These are phyloP conservation scores for Cucurbita argyrosperma DNA, from an alignment of 306 rosid genomes.

Conservation along the genomic window DNA sequence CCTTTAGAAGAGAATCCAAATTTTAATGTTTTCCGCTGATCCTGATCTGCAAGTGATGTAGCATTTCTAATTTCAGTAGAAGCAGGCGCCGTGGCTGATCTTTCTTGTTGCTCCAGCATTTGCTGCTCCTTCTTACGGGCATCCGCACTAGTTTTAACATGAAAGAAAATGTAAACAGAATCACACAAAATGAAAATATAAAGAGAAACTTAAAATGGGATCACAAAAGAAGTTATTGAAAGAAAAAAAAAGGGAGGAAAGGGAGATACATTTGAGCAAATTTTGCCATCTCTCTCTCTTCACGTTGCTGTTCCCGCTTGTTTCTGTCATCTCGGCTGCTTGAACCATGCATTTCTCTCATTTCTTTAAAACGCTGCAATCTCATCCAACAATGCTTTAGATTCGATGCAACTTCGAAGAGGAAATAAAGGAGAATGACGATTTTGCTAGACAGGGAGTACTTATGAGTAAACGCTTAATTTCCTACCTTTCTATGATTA, in stretches of 20 bases:
- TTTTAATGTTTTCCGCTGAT: constrained; percentile 72
- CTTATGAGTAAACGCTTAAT: background rate
- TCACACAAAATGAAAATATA: background rate
- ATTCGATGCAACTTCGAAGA: background rate
- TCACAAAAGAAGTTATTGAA: background rate
- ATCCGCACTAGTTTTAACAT: constrained; percentile 46
- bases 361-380: constrained; percentile 79
- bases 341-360: constrained; percentile 93
- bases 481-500: constrained; percentile 77
- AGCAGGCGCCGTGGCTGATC: constrained; percentile 31
- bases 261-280: constrained; percentile 65
- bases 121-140: constrained; percentile 78
- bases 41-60: constrained; percentile 64
- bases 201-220: background rate
- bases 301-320: constrained; percentile 89
- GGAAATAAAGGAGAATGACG: background rate
- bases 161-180: background rate
- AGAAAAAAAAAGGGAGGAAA: background rate
- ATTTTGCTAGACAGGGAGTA: background rate
- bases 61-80: constrained; percentile 44
- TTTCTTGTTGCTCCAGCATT: constrained; percentile 51
- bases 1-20: constrained; percentile 90
- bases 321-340: constrained; percentile 83
- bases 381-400: constrained; percentile 6
- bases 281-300: constrained; percentile 77